Conservation (phyloP, 1,139 yeast species). For the Suhomyces chickasaworum region DNA sequence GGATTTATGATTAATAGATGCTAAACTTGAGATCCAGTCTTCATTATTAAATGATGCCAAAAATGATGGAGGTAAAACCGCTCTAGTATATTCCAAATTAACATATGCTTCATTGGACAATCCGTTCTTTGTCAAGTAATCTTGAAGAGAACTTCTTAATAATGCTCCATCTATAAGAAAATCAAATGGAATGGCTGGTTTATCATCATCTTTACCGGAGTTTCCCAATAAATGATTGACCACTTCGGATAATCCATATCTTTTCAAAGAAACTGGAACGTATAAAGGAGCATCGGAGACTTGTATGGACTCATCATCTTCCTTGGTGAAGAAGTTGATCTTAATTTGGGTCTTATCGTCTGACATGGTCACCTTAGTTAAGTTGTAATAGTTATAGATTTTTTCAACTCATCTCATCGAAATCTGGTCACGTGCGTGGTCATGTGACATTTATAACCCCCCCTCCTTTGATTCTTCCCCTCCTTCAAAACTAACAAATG, state of each 20-base stretch:
- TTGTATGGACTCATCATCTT: conserved; percentile 68
- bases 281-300: conserved; percentile 83
- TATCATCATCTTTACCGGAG: conserved; percentile 38
- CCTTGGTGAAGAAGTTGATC: conserved; percentile 83
- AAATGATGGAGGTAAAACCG: conserved; percentile 90
- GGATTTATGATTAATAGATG: conserved; percentile 43
- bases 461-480: too few species aligned
- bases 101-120: conserved; percentile 80
- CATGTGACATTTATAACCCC: conserved; percentile 6
- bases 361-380: conserved; percentile 23
- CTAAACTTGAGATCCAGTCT: conserved; percentile 91
- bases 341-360: conserved; percentile 54
- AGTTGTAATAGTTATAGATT: too few species aligned
- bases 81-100: conserved; percentile 85
- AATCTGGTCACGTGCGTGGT: not conserved
- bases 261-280: conserved; percentile 82
- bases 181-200: conserved; percentile 83
- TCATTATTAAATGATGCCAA: conserved; percentile 87
- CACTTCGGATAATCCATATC: conserved; percentile 92
- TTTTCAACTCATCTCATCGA: conserved; percentile 22
- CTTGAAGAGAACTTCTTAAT: conserved; percentile 75
- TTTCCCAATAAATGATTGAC: conserved; percentile 79
- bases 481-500: too few species aligned
- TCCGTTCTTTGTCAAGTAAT: conserved; percentile 74
- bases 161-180: conserved; percentile 85